These are phyloP conservation scores for Monosporozyma unispora DNA, from an alignment of 805 yeast species.

Conservation along the genomic window DNA sequence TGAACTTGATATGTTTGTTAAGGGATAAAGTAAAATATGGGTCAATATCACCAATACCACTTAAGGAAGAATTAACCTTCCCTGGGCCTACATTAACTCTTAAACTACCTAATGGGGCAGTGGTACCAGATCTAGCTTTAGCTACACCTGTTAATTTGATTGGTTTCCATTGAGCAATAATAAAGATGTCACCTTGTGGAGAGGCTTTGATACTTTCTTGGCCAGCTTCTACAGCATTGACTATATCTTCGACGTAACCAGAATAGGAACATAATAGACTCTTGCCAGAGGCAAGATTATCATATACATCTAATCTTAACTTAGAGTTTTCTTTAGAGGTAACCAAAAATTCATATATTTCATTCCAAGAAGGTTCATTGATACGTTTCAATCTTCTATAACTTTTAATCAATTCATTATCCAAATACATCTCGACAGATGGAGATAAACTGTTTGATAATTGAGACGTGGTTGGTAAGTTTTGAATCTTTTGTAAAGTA, in stretches of 20 bases:
- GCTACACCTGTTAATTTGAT: slow-evolving; percentile 45
- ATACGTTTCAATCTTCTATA: slow-evolving; percentile 56
- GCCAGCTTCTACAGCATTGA: slow-evolving; percentile 36
- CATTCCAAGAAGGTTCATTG: slow-evolving; percentile 69
- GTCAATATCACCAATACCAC: slow-evolving; percentile 64
- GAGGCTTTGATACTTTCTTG: slow-evolving; percentile 41
- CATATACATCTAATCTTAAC: slow-evolving; percentile 50
- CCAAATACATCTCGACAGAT: slow-evolving; percentile 56
- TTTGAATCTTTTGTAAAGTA: slow-evolving; percentile 49
- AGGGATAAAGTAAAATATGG: slow-evolving; percentile 57
- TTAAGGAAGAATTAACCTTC: slow-evolving; percentile 41
- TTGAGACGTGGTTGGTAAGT: slow-evolving; percentile 45
- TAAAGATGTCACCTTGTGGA: slow-evolving; percentile 46
- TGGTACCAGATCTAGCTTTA: slow-evolving; percentile 33
- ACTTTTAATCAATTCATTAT: slow-evolving; percentile 44
- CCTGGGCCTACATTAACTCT: slow-evolving; percentile 52
- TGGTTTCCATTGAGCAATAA: slow-evolving; percentile 65
- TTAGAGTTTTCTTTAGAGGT: slow-evolving; percentile 50
- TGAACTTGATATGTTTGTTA: slow-evolving; percentile 49
- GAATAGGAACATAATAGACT: slow-evolving; percentile 43
- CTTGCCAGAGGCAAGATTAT: slow-evolving; percentile 41
- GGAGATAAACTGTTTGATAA: slow-evolving; percentile 43
- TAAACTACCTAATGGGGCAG: slow-evolving; percentile 52
- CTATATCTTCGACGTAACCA: slow-evolving; percentile 41
- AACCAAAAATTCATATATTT: slow-evolving; percentile 50